Evolutionary conservation across 441 rosid genomes (phyloP), one percentile per base, ranked within the genome.

Genomic region (Geranium incanum): DNA sequence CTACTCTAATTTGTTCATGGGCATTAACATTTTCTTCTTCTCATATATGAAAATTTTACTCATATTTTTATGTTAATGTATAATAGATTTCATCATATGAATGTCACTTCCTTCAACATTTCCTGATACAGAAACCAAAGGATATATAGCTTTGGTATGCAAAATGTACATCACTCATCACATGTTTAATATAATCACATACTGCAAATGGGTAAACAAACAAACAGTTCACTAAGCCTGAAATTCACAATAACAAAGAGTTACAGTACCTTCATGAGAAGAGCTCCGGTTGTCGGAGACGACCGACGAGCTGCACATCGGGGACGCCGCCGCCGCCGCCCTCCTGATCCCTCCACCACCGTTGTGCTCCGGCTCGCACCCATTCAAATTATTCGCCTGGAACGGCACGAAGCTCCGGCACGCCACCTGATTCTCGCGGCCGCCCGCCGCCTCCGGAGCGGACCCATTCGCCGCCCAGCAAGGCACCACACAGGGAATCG

Each of bases 201-300:
- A 6, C 2, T 7, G 6, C 50, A 1, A 43, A 43, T 1, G 1
- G 50, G 33, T 28, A 28, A 43, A 8, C 50, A 8, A 43, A 43
- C 45, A 7, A 11, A 18, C 57, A 6, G 37, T 1, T 28, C 33
- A 28, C 33, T 0, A 0, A 28, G 6, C 11, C 0, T 0, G 7
- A 19, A 28, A 15, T 37, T 4, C 4, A 8, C 33, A 0, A 28
- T 1, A 5, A 19, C 68, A 36, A 19, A 37, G 67, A 13, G 18
- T 6, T 7, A 11, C 3, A 15, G 37, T 75, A 87, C 94, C 89
- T 81, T 82, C 85, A 38, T 19, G 74, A 72, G 84, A 78, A 64
- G 81, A 78, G 81, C 80, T 76, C 60, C 70, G 74, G 9, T 76
- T 76, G 75, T 84, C 88, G 41, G 85, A 85, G 5, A 74, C 78